A percentile compares a stretch with the other conserved stretches of the same genome.
Evolutionary conservation across 2,329 filamentous ascomycete species (phyloP).

Genomic region (Cladophialophora psammophila): DNA sequence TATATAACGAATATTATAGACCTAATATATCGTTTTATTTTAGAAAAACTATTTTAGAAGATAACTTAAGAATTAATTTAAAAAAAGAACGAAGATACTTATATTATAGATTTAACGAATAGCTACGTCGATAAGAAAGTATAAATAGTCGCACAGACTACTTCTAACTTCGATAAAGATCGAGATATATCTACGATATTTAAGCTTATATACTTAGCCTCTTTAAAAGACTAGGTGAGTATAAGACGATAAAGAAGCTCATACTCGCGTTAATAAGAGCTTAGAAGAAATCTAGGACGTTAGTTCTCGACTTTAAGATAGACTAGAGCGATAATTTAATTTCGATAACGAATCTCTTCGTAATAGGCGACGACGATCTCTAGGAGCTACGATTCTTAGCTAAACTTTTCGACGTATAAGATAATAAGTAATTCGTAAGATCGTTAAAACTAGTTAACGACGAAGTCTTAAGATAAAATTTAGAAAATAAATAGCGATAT

Average conservation of each 20-base stretch:
- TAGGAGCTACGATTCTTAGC: neutral
- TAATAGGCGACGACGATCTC: neutral
- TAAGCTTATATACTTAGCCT: neutral
- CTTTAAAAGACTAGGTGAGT: slow-evolving; percentile 13
- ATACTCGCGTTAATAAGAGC: slow-evolving; percentile 6
- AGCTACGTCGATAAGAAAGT: neutral
- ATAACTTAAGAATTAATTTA: neutral
- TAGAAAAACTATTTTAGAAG: slow-evolving; percentile 3
- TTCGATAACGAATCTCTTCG: neutral
- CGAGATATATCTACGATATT: neutral
- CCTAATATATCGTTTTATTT: neutral
- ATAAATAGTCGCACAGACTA: neutral
- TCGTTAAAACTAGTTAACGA: slow-evolving; percentile 1
- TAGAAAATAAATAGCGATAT: slow-evolving; percentile 4
- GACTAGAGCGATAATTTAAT: neutral
- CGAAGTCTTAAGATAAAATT: neutral
- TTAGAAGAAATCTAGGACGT: neutral
- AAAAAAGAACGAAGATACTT: neutral
- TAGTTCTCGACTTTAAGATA: neutral
- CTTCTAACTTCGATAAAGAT: neutral
- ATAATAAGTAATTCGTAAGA: neutral
- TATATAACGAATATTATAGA: neutral
- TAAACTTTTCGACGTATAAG: neutral
- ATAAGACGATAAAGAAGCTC: neutral
- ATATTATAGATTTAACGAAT: neutral